Conservation (phyloP, 2,329 filamentous ascomycete species). For the Exutisphaerella laricina region DNA sequence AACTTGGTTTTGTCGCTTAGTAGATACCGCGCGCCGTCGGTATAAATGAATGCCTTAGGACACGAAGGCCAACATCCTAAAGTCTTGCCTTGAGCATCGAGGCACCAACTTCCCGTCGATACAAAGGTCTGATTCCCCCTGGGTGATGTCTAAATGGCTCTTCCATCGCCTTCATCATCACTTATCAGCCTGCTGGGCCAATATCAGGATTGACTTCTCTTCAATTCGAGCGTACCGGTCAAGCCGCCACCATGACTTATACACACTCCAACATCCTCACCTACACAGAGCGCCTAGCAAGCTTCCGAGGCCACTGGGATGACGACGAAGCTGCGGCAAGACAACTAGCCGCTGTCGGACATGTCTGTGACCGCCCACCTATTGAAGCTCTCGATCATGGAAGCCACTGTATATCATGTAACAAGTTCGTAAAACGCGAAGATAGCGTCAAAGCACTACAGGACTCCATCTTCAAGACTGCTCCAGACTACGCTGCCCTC, state of each 20-base stretch:
- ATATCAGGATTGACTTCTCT: neutral
- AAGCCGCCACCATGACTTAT: neutral
- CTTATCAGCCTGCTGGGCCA: neutral
- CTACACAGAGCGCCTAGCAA: constrained; percentile 11
- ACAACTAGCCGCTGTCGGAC: constrained; percentile 30
- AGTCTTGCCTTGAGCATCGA: too few relatives aligned
- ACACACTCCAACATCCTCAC: constrained; percentile 1
- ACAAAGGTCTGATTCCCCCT: too few relatives aligned
- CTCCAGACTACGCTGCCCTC: neutral
- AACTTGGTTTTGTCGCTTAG: too few relatives aligned
- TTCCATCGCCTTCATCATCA: too few relatives aligned
- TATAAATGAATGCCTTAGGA: too few relatives aligned
- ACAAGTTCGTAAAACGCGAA: constrained; percentile 24
- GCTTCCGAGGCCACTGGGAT: constrained; percentile 25
- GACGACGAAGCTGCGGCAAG: constrained; percentile 23
- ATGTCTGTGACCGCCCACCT: constrained; percentile 29
- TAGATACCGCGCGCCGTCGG: too few relatives aligned
- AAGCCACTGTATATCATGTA: constrained; percentile 27
- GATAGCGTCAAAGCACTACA: constrained; percentile 23
- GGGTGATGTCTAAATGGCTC: too few relatives aligned
- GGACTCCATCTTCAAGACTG: constrained; percentile 8
- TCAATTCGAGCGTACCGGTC: neutral
- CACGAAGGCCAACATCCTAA: too few relatives aligned
- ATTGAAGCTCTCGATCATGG: constrained; percentile 30
- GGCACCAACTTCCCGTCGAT: too few relatives aligned